Base-by-base conservation (phyloP, 2,329 filamentous ascomycete genomes). In the Sporothrix inflata region DNA sequence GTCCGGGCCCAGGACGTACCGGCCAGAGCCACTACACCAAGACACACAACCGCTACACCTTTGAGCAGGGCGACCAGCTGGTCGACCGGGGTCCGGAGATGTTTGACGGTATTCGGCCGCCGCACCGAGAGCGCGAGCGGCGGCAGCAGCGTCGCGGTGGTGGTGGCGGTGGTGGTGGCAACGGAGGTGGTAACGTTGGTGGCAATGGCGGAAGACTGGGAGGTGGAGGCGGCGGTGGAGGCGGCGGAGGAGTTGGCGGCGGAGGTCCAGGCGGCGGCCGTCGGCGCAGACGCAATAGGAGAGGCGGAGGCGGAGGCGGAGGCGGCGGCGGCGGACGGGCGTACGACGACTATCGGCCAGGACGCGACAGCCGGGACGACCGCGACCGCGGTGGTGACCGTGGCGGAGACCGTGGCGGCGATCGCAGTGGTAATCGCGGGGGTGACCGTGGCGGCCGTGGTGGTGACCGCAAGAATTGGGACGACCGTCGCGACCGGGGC, bases 1-100 rank as follows among this genome's bases (percentile, higher is more conserved):
- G 68, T 5, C 30, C 60, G 14, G n/a, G 49, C 24, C 40, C 67
- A 2, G 71, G 57, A 16, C 61, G 51, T n/a, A 84, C 24, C 12
- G 45, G 45, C 34, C 21, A 60, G 19, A 69, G 72, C 69, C 67
- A 73, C 24, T 75, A 75, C 61, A 83, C 74, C 87, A 87, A 79
- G 83, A 74, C 88, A 69, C 88, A 88, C 81, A 89, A 92, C 78
- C 85, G 92, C 42, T 94, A 93, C 79, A 91, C 90, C 0, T 94
- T 94, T 76, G 91, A 94, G 79, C 83, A 90, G 71, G 85, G 84
- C 0, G 88, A 90, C 73, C 78, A 81, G 6, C 89, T 94, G 70
- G 91, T 94, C 60, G 91, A 94, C 79, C 86, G 90, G 70, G 92
- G 92, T 16, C 88, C 88, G 19, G 92, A 94, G 79, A 89, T 90